phyloP scores from a whole-genome alignment of 2,329 filamentous ascomycete species.

The Pestalotiopsis sp. region DNA sequence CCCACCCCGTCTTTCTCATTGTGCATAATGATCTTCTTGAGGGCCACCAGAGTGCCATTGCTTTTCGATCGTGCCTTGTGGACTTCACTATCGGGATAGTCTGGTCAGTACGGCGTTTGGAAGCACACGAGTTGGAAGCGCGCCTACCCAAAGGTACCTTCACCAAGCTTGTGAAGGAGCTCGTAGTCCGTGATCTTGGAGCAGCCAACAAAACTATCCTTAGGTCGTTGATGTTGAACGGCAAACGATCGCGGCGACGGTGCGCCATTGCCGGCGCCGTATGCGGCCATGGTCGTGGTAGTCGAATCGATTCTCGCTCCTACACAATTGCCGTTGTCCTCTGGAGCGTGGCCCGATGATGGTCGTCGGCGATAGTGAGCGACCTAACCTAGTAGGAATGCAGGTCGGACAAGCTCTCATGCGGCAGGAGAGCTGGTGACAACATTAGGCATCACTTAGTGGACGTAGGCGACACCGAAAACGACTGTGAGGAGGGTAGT shows the following conservation, averaged over 20 bases:
- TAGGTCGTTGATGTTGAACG: slow-evolving; percentile 54
- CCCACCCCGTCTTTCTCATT: slow-evolving; percentile 94
- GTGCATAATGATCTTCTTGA: slow-evolving; percentile 99
- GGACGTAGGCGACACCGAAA: background rate
- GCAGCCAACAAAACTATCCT: slow-evolving; percentile 76
- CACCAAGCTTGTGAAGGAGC: slow-evolving; percentile 80
- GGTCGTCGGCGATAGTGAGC: background rate
- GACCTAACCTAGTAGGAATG: background rate
- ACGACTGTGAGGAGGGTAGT: background rate
- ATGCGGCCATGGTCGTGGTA: slow-evolving; percentile 4
- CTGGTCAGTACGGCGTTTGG: background rate
- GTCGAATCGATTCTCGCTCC: background rate
- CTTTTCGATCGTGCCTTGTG: slow-evolving; percentile 82
- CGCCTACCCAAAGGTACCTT: slow-evolving; percentile 88
- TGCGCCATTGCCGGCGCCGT: slow-evolving; percentile 29
- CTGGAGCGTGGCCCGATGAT: background rate
- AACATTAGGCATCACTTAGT: background rate
- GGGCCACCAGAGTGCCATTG: slow-evolving; percentile 74
- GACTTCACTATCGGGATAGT: slow-evolving; percentile 67
- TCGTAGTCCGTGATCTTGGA: slow-evolving; percentile 82
- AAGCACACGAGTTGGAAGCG: background rate
- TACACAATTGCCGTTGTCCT: background rate
- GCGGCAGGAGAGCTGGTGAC: background rate
- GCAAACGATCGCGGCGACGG: slow-evolving; percentile 59
- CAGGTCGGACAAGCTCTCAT: background rate